These are phyloP conservation scores for Cornus suecica DNA, from an alignment of 148 eudicot genomes.

Conservation along the genomic window DNA sequence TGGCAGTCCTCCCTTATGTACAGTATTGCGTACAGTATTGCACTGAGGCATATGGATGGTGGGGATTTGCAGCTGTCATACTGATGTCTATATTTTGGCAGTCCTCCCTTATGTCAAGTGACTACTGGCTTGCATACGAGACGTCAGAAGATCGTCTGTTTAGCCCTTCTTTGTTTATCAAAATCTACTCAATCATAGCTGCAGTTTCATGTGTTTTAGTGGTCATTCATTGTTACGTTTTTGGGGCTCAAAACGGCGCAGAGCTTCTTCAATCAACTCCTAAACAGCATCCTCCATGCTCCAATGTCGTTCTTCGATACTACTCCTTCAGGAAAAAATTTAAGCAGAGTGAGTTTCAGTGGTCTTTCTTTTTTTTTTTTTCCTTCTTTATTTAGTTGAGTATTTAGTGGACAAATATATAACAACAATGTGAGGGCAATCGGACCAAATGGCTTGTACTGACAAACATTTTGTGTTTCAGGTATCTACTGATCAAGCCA, in stretches of 20 bases:
- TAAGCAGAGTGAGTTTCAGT: conserved; percentile 44
- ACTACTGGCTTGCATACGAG: conserved; percentile 64
- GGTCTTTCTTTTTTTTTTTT: neutral
- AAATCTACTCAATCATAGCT: conserved; percentile 36
- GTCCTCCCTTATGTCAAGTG: conserved; percentile 32
- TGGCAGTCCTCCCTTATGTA: too few relatives aligned
- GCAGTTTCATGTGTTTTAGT: conserved; percentile 32
- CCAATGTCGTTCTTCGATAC: conserved; percentile 78
- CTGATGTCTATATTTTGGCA: conserved; percentile 43
- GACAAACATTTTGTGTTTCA: conserved; percentile 22
- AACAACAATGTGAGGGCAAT: neutral
- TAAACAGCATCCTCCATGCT: conserved; percentile 52
- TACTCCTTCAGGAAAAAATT: conserved; percentile 65
- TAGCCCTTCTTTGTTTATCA: conserved; percentile 35
- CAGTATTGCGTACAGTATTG: conserved; percentile 49
- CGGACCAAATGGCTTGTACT: conserved; percentile 7
- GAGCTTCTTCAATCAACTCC: conserved; percentile 48
- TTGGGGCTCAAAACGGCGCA: conserved; percentile 58
- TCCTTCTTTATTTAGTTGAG: neutral
- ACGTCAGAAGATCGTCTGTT: conserved; percentile 42
- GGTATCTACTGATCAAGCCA: conserved; percentile 61
- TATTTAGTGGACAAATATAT: neutral
- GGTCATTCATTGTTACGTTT: conserved; percentile 21
- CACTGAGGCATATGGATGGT: conserved; percentile 67
- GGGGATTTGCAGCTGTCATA: conserved; percentile 46